Evolutionary conservation across 495 filamentous ascomycete genomes (phyloP).

Genomic region (Amphirosellinia nigrospora): DNA sequence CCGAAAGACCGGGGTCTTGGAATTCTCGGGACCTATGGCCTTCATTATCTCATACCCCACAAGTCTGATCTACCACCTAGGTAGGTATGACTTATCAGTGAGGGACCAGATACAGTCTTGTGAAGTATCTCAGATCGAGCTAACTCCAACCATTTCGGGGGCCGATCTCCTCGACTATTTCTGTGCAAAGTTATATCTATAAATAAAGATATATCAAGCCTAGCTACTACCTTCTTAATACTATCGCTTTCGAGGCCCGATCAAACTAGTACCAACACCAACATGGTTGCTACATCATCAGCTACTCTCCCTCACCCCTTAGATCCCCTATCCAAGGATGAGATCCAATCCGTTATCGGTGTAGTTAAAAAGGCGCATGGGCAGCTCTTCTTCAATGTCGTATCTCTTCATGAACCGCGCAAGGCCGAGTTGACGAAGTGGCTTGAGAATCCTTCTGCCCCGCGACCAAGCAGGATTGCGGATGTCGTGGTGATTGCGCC

Average conservation of each 20-base stretch:
- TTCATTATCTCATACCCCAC: background rate
- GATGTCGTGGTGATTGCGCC: constrained; percentile 87
- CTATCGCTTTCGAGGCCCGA: background rate
- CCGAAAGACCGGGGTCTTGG: background rate
- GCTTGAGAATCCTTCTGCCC: constrained; percentile 67
- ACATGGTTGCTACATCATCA: constrained; percentile 32
- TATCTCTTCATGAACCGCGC: constrained; percentile 85
- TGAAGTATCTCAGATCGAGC: constrained; percentile 1
- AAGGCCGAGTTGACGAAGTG: constrained; percentile 89
- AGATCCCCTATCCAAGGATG: constrained; percentile 77
- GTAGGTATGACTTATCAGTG: constrained; percentile 30
- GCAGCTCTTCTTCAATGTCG: constrained; percentile 82
- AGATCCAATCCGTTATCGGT: constrained; percentile 78
- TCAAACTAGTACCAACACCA: constrained; percentile 1
- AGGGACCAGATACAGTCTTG: constrained; percentile 6
- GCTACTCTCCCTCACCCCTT: constrained; percentile 67
- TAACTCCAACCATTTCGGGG: background rate
- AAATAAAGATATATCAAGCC: background rate
- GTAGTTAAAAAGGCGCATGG: constrained; percentile 75
- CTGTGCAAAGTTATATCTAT: background rate
- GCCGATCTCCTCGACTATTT: background rate
- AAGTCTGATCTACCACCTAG: background rate
- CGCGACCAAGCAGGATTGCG: constrained; percentile 74
- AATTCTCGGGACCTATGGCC: background rate
- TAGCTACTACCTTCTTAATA: background rate